These are phyloP conservation scores for Angophora floribunda DNA, from an alignment of 345 rosid species.

Conservation along the genomic window DNA sequence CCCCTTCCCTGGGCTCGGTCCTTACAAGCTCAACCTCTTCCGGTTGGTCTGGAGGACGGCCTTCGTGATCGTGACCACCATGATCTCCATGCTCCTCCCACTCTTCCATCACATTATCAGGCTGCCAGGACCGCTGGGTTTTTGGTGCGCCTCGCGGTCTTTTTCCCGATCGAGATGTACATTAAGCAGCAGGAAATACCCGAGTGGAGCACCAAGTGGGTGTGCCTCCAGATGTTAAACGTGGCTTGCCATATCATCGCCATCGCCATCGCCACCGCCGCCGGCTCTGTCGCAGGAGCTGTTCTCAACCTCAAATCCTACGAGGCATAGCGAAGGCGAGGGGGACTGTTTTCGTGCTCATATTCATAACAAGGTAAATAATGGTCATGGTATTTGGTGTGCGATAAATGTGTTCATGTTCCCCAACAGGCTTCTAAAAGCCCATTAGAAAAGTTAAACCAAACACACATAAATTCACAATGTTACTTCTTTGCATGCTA, in stretches of 20 bases:
- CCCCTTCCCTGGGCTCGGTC: conserved; percentile 22
- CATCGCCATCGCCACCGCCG: conserved; percentile 39
- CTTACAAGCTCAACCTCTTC: conserved; percentile 40
- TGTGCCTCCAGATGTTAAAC: conserved; percentile 41
- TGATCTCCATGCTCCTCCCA: conserved; percentile 63
- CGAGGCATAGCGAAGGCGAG: conserved; percentile 1
- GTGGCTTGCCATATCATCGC: conserved; percentile 41
- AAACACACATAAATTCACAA: too few relatives aligned
- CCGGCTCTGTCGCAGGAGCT: conserved; percentile 60
- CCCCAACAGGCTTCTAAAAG: too few relatives aligned
- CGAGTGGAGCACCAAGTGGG: conserved; percentile 60
- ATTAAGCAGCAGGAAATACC: conserved; percentile 38
- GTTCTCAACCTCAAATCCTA: conserved; percentile 10
- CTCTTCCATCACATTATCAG: conserved; percentile 63
- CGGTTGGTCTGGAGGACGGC: conserved; percentile 44
- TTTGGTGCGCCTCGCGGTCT: conserved; percentile 71
- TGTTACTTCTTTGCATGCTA: too few relatives aligned
- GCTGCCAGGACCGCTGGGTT: conserved; percentile 60
- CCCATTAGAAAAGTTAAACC: too few relatives aligned
- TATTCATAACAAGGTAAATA: too few relatives aligned
- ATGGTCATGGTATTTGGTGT: too few relatives aligned
- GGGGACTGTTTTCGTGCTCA: too few relatives aligned
- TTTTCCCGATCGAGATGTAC: conserved; percentile 72
- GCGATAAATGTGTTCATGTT: too few relatives aligned
- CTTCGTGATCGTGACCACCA: conserved; percentile 43